Base-by-base conservation (phyloP, 768 basidiomycete genomes). In the Phaffia tasmanica region DNA sequence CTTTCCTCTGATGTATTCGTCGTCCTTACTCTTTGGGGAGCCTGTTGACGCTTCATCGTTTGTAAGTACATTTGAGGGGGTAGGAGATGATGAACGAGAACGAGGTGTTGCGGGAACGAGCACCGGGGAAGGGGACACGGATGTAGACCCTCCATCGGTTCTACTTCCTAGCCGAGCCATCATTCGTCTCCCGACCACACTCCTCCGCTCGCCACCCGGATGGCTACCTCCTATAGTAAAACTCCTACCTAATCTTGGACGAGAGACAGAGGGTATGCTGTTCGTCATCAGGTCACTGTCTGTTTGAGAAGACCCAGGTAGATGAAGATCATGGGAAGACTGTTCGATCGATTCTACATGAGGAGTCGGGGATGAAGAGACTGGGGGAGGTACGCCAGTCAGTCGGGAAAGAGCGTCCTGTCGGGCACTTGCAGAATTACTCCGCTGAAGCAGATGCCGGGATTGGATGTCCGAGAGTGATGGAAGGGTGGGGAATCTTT, bases 381-480 rank as follows among this genome's bases (percentile, higher is more conserved):
- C 63, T 15, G 71, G 68, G 23, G 73, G 57, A 56, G 82, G 77
- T 30, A 85, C 86, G 50, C 88, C 87, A 1, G 86, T 90, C 64
- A 95, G 79, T 74, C 90, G 92, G 70, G 84, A 84, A 83, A 94
- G 83, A 4, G 90, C 90, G 76, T 84, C 78, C 71, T 83, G 81
- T 57, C 86, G 82, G 25, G 86, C 87, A n/a, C 88, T 81, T 15
- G 84, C 88, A 72, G 91, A 93, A 74, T 93, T 92, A 1, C 92
- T 93, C 23, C 92, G 85, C 73, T 88, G 85, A 2, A 95, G 81
- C n/a, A 67, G 66, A 19, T 86, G 86, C 21, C 77, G 57, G 70
- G 69, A 49, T 72, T 74, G 68, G 48, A 93, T 78, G 25, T 86
- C 87, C 72, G 89, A 86, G 7, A 94, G 79, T 3, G 87, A 83